These are phyloP conservation scores for Neocatenulostroma microsporum DNA, from an alignment of 2,329 filamentous ascomycete species.

Conservation along the genomic window DNA sequence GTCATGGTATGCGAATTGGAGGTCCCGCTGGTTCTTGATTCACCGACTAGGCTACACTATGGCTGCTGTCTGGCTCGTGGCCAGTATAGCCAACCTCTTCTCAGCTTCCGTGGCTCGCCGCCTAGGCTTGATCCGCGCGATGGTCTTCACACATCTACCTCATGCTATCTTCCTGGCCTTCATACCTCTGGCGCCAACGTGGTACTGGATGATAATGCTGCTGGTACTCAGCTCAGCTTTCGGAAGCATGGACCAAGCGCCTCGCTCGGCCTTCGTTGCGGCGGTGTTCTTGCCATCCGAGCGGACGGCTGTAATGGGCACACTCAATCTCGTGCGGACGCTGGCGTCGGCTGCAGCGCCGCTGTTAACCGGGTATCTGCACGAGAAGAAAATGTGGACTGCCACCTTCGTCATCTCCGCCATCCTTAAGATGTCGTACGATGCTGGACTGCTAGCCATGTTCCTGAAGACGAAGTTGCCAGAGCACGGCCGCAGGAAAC, in stretches of 20 bases:
- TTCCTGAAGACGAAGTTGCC: slow-evolving; percentile 31
- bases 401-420: slow-evolving; percentile 53
- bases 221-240: slow-evolving; percentile 53
- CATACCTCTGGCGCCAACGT: slow-evolving; percentile 50
- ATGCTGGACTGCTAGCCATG: slow-evolving; percentile 51
- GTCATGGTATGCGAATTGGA: slow-evolving; percentile 8
- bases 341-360: slow-evolving; percentile 50
- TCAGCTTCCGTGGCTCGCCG: slow-evolving; percentile 59
- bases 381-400: slow-evolving; percentile 49
- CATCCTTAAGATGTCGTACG: slow-evolving; percentile 47
- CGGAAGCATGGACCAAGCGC: slow-evolving; percentile 63
- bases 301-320: slow-evolving; percentile 61
- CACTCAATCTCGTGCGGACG: slow-evolving; percentile 54
- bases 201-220: slow-evolving; percentile 43
- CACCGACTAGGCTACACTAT: slow-evolving; percentile 8
- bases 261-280: slow-evolving; percentile 57
- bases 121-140: slow-evolving; percentile 53
- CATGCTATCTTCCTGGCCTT: slow-evolving; percentile 56
- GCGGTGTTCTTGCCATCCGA: slow-evolving; percentile 57
- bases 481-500: slow-evolving; percentile 1
- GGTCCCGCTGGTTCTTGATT: slow-evolving; percentile 6
- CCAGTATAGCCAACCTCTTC: slow-evolving; percentile 32
- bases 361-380: slow-evolving; percentile 48
- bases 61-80: slow-evolving; percentile 7
- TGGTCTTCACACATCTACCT: slow-evolving; percentile 58